Evolutionary conservation across 1,284 basidiomycete genomes (phyloP).

Genomic region (Thecaphora thlaspeos): DNA sequence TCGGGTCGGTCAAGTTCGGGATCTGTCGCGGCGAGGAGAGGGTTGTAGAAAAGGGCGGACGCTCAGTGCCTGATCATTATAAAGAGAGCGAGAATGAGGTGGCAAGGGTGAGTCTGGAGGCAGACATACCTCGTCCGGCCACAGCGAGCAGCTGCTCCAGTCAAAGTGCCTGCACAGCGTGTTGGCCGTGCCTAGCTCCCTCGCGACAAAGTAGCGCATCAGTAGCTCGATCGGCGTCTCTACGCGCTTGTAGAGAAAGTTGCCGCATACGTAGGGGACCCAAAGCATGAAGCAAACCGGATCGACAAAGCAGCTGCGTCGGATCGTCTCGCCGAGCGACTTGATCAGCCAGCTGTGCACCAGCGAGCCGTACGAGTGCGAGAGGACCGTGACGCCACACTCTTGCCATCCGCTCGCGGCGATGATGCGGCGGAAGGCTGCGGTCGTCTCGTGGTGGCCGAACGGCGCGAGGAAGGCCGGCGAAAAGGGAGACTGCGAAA

Average conservation of each 20-base stretch:
- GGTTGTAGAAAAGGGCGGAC: too few relatives aligned
- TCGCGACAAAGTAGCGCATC: constrained; percentile 51
- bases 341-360: constrained; percentile 51
- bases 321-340: constrained; percentile 21
- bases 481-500: constrained; percentile 47
- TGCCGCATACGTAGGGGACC: constrained; percentile 45
- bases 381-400: constrained; percentile 41
- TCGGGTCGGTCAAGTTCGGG: constrained; percentile 19
- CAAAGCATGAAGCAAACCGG: constrained; percentile 53
- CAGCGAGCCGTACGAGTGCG: constrained; percentile 54
- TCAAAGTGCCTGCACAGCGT: constrained; percentile 49
- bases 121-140: constrained; percentile 38
- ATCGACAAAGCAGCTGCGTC: constrained; percentile 50
- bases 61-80: too few relatives aligned
- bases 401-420: constrained; percentile 17
- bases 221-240: constrained; percentile 41
- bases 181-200: constrained; percentile 45
- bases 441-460: constrained; percentile 40
- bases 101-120: too few relatives aligned
- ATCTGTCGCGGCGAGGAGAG: constrained; percentile 8
- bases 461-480: constrained; percentile 40
- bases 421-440: constrained; percentile 31
- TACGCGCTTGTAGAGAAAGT: constrained; percentile 48
- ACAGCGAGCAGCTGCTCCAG: constrained; percentile 48
- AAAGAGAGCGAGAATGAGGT: too few relatives aligned